Conservation (phyloP, 768 basidiomycete genomes). For the Trametopsis cervina region DNA sequence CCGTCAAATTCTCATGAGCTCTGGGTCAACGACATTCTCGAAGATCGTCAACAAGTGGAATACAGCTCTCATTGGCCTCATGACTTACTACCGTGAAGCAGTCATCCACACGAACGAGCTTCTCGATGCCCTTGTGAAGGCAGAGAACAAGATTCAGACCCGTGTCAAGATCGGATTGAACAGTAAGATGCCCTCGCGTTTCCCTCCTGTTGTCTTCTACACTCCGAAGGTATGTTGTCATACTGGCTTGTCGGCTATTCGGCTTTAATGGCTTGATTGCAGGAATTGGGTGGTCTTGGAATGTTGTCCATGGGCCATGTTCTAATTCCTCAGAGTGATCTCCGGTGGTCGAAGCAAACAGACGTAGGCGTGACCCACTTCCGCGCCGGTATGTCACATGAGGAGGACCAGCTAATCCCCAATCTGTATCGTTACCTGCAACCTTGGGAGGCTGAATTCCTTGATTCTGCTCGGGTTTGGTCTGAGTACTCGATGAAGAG, state of each 20-base stretch:
- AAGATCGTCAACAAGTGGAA: constrained; percentile 99
- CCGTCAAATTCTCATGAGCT: constrained; percentile 95
- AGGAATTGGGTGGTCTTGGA: constrained; percentile 95
- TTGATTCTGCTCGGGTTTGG: constrained; percentile 99
- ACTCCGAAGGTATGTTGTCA: constrained; percentile 66
- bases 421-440: constrained; percentile 96
- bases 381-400: constrained; percentile 97
- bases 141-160: constrained; percentile 99
- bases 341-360: constrained; percentile 98
- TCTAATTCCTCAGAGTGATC: constrained; percentile 94
- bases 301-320: constrained; percentile 99
- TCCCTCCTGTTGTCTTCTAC: constrained; percentile 95
- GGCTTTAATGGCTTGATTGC: constrained; percentile 9
- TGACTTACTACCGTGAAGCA: constrained; percentile 98
- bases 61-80: constrained; percentile 88
- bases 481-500: constrained; percentile 99
- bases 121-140: constrained; percentile 93
- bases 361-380: constrained; percentile 97
- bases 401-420: constrained; percentile 92
- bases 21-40: constrained; percentile 96
- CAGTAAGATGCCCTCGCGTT: constrained; percentile 99
- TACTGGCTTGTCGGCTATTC: not conserved
- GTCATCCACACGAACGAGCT: constrained; percentile 97
- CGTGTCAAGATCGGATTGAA: constrained; percentile 99
- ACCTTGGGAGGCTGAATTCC: constrained; percentile 96